phyloP scores from a whole-genome alignment of 2,329 filamentous ascomycete species.

The Nemania sp. region DNA sequence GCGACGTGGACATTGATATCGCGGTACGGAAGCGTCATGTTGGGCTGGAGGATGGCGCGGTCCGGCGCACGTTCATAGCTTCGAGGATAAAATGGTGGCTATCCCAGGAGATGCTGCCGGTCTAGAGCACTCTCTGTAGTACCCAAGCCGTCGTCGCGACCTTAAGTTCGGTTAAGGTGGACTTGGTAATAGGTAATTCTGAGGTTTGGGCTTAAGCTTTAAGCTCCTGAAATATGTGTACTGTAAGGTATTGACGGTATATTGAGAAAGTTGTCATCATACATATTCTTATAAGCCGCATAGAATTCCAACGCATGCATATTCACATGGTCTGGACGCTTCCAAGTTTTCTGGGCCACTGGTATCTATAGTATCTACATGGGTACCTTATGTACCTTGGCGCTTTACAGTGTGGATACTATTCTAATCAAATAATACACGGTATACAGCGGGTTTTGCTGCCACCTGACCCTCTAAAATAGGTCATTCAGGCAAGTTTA shows the following conservation, averaged over 20 bases:
- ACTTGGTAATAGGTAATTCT: not conserved
- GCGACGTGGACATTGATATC: conserved; percentile 98
- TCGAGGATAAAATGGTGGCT: conserved; percentile 7
- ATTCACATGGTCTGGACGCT: conserved; percentile 14
- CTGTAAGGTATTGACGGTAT: too few species aligned
- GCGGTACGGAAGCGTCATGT: conserved; percentile 76
- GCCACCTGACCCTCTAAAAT: conserved; percentile 25
- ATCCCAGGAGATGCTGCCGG: conserved; percentile 2
- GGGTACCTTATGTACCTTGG: not conserved
- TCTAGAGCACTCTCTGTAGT: conserved; percentile 6
- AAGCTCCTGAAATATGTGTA: conserved; percentile 13
- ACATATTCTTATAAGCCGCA: conserved; percentile 30
- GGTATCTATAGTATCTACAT: not conserved
- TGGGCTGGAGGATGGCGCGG: conserved; percentile 36
- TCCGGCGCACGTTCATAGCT: conserved; percentile 33
- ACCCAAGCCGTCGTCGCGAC: not conserved
- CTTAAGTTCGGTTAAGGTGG: not conserved
- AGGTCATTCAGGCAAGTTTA: conserved; percentile 2
- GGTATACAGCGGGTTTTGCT: conserved; percentile 6
- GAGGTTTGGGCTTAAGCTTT: conserved; percentile 5
- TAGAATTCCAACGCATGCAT: conserved; percentile 12
- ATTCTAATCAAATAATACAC: not conserved
- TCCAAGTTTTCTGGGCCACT: not conserved
- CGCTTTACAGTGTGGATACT: not conserved
- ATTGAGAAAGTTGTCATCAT: conserved; percentile 28